phyloP scores from a whole-genome alignment of 2,329 filamentous ascomycete species.

The Talaromyces sp. region DNA sequence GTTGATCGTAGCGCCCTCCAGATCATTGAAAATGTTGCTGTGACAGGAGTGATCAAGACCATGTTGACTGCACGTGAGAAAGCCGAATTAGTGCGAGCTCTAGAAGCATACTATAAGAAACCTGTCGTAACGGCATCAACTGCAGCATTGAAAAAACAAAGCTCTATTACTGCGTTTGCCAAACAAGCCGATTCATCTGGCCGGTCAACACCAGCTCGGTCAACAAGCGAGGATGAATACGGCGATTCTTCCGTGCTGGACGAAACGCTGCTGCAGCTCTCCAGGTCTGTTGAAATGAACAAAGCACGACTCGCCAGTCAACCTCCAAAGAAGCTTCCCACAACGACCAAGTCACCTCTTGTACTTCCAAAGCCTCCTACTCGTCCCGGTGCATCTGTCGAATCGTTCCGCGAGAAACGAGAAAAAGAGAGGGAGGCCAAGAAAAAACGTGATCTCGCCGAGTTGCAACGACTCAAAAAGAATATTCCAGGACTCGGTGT shows the following conservation, averaged over 20 bases:
- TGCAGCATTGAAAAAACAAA: slow-evolving; percentile 46
- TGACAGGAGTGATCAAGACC: slow-evolving; percentile 63
- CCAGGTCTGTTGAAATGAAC: slow-evolving; percentile 44
- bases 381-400: slow-evolving; percentile 40
- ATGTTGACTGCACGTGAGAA: slow-evolving; percentile 81
- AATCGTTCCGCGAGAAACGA: slow-evolving; percentile 70
- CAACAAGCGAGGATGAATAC: slow-evolving; percentile 41
- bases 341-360: slow-evolving; percentile 25
- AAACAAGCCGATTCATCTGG: slow-evolving; percentile 38
- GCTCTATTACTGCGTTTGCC: slow-evolving; percentile 41
- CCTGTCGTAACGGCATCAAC: slow-evolving; percentile 44
- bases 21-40: slow-evolving; percentile 56
- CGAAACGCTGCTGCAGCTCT: slow-evolving; percentile 41
- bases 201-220: slow-evolving; percentile 32
- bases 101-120: slow-evolving; percentile 55
- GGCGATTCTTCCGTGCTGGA: slow-evolving; percentile 43
- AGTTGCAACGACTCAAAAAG: slow-evolving; percentile 67
- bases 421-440: slow-evolving; percentile 73
- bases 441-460: slow-evolving; percentile 68
- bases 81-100: slow-evolving; percentile 68
- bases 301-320: slow-evolving; percentile 37
- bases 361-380: slow-evolving; percentile 29
- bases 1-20: slow-evolving; percentile 65
- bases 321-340: slow-evolving; percentile 31
- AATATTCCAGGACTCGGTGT: slow-evolving; percentile 51